A percentile compares a stretch with the other conserved stretches of the same genome.
phyloP scores from a whole-genome alignment of 768 basidiomycete genomes.

The Cystofilobasidium ferigula region DNA sequence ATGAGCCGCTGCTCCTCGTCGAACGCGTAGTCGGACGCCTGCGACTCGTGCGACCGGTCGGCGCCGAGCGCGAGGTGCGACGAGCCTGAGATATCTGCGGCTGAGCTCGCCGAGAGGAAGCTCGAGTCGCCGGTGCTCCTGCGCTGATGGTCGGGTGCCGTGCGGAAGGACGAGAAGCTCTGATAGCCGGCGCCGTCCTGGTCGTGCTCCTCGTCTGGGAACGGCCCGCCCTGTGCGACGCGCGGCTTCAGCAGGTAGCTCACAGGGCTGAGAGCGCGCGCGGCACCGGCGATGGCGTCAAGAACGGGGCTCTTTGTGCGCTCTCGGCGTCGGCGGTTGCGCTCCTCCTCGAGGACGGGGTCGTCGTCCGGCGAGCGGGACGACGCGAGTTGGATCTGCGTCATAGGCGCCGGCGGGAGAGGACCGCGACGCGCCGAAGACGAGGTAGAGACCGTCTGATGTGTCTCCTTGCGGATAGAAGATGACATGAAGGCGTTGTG shows the following conservation, averaged over 20 bases:
- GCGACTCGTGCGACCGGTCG: conserved; percentile 3
- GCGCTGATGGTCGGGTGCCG: conserved; percentile 3
- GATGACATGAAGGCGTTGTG: conserved; percentile 9
- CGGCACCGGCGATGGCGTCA: conserved; percentile 22
- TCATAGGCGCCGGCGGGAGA: conserved; percentile 29
- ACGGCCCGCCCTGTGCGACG: conserved; percentile 2
- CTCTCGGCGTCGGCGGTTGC: conserved; percentile 15
- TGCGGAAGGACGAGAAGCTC: conserved; percentile 15
- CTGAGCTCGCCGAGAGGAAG: conserved; percentile 22
- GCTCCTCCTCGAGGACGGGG: conserved; percentile 8
- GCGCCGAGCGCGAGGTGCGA: background rate
- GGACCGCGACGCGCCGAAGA: conserved; percentile 27
- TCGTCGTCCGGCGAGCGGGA: conserved; percentile 12
- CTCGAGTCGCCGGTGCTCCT: background rate
- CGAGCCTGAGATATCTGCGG: background rate
- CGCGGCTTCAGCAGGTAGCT: conserved; percentile 21
- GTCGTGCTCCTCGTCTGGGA: conserved; percentile 50
- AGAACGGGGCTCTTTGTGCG: conserved; percentile 11
- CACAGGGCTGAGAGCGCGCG: conserved; percentile 16
- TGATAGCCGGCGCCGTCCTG: conserved; percentile 14
- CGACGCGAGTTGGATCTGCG: conserved; percentile 29
- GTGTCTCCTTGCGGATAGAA: conserved; percentile 33
- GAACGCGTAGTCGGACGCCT: conserved; percentile 19
- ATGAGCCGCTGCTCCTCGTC: conserved; percentile 25
- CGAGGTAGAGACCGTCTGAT: conserved; percentile 52